Evolutionary conservation across 179 eudicot genomes (phyloP), one percentile per base, ranked within the genome.

Genomic region (Camellia oleifera): DNA sequence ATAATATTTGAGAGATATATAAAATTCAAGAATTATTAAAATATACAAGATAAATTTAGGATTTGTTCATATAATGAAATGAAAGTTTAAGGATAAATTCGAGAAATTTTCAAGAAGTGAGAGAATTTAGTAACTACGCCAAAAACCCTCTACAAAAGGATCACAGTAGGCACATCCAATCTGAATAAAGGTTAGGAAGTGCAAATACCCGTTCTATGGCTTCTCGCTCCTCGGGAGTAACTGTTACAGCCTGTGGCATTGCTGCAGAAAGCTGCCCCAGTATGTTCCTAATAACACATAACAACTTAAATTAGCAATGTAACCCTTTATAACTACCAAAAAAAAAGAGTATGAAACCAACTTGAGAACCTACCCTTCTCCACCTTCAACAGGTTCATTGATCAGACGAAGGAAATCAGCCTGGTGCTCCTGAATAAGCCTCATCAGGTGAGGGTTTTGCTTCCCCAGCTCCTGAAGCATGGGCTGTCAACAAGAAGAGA

Each of bases 381-480:
- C 88, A 5, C 92, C 98, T 86, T 91, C 97, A 84, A 90, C 77
- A 65, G 97, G 98, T 84, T 92, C 98, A 84, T 95, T 90, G 71
- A 95, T 83, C 82, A 95, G 86, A 53, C 85, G 94, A 64, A 89
- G 88, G 80, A 95, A 95, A 72, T 95, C 98, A 61, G 88, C 88
- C 79, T 91, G 92, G 84, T 93, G 92, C 74, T 93, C 94, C 86
- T 95, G 95, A 75, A 93, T 93, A 82, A 92, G 90, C 75, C 93
- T 89, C 81, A 92, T 79, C n/a, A 93, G 66, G 12, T 93, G 83
- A 58, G 97, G 99, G 71, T 95, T 93, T 86, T 93, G 97, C 83
- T 88, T 93, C 79, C 93, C 97, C 44, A 95, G 86, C 87, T 93
- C 98, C 81, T 92, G 97, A 78, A 95, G 98, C 99, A 95, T 92